A percentile compares a stretch with the other conserved stretches of the same genome.
Conservation (phyloP, 306 rosid species). For the Vigna trinervia region DNA sequence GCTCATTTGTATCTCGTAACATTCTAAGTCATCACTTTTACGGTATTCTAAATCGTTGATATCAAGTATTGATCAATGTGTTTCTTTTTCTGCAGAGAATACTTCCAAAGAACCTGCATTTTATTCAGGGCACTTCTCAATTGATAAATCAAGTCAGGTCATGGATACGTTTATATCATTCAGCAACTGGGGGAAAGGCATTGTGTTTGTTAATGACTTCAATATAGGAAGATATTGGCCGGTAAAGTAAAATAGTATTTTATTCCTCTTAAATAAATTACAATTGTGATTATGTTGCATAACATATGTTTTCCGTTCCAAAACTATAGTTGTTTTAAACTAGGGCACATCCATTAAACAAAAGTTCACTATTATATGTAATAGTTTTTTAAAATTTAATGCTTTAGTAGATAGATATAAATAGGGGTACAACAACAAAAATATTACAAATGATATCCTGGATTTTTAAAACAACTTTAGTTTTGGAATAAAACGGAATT, state of each 20-base stretch:
- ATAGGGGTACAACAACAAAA: too few species aligned
- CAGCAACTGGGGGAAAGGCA: conserved; percentile 82
- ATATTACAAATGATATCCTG: too few species aligned
- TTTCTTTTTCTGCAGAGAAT: conserved; percentile 59
- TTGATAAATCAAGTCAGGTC: conserved; percentile 56
- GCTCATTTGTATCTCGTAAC: conserved; percentile 29
- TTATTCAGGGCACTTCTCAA: conserved; percentile 70
- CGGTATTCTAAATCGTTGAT: conserved; percentile 31
- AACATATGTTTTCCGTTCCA: neutral
- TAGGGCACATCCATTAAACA: too few species aligned
- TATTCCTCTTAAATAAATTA: conserved; percentile 26
- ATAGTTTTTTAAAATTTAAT: too few species aligned
- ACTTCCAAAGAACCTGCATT: conserved; percentile 70
- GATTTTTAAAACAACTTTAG: too few species aligned
- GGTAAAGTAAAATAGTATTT: conserved; percentile 66
- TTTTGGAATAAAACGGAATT: too few species aligned
- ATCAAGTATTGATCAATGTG: conserved; percentile 36
- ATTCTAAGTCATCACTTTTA: conserved; percentile 16
- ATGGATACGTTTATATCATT: conserved; percentile 86
- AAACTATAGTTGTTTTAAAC: too few species aligned
- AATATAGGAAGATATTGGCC: conserved; percentile 96
- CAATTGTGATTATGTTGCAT: conserved; percentile 15
- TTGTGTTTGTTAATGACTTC: conserved; percentile 78
- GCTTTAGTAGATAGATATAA: too few species aligned
- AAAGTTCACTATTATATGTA: too few species aligned